These are phyloP conservation scores for Leishmania lainsoni DNA, from an alignment of 208 protist genomes.

Conservation along the genomic window DNA sequence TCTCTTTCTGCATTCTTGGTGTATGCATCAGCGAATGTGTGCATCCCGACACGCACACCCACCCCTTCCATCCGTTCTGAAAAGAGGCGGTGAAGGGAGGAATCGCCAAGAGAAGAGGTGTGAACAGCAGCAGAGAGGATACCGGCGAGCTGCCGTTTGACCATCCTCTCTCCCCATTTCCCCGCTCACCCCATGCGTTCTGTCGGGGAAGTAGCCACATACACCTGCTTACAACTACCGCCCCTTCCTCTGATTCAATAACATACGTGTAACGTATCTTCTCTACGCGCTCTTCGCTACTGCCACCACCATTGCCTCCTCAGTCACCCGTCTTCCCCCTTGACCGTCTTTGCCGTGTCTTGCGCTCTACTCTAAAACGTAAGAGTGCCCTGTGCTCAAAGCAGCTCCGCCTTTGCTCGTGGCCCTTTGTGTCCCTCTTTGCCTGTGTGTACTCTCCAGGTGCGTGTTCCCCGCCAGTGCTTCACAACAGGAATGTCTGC, in stretches of 20 bases:
- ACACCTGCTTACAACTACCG: not conserved
- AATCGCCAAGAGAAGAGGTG: not conserved
- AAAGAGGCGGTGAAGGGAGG: not conserved
- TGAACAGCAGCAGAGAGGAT: not conserved
- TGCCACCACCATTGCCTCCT: not conserved
- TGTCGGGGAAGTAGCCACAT: not conserved
- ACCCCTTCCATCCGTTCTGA: not conserved
- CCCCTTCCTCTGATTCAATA: not conserved
- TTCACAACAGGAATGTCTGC: conserved; percentile 51
- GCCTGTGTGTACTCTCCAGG: not conserved
- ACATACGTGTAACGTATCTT: not conserved
- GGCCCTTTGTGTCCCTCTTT: not conserved
- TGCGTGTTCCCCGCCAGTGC: not conserved
- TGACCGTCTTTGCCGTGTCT: not conserved
- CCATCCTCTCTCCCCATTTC: not conserved
- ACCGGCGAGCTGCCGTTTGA: not conserved
- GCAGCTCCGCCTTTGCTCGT: not conserved
- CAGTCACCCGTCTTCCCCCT: no score
- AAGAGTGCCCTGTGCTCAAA: not conserved
- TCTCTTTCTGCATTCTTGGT: not conserved
- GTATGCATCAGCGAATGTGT: not conserved
- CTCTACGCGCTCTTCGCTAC: not conserved
- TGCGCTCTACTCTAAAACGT: not conserved
- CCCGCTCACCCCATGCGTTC: not conserved
- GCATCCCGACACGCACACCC: not conserved